Percentiles rank a stretch among this genome's conserved stretches.
These are phyloP conservation scores for Suillus cothurnatus DNA, from an alignment of 768 basidiomycete species.

Conservation along the genomic window DNA sequence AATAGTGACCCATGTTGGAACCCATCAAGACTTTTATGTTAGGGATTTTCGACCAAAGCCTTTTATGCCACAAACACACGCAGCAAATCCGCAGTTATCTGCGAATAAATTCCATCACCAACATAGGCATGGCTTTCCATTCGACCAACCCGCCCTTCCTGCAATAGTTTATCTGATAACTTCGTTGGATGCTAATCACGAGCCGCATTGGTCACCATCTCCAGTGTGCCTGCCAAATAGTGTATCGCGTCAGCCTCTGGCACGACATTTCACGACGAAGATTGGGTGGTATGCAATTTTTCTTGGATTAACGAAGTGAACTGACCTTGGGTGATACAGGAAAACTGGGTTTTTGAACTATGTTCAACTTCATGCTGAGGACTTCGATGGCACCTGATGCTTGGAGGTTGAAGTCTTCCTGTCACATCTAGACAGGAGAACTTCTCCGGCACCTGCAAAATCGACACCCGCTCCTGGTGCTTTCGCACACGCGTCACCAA, in stretches of 20 bases:
- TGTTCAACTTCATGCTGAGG: conserved; percentile 40
- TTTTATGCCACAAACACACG: conserved; percentile 13
- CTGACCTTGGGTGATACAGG: conserved; percentile 17
- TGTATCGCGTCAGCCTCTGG: conserved; percentile 21
- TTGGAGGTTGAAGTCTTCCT: not conserved
- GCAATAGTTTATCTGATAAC: conserved; percentile 47
- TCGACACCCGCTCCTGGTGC: not conserved
- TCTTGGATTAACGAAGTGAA: not conserved
- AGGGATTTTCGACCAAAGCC: conserved; percentile 34
- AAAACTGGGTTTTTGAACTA: conserved; percentile 40
- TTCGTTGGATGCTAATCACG: conserved; percentile 31
- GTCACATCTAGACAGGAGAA: too few relatives aligned
- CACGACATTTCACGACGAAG: conserved; percentile 30
- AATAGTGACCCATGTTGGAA: conserved; percentile 44
- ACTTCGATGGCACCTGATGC: conserved; percentile 26
- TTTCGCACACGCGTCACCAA: not conserved
- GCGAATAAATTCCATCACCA: conserved; percentile 16
- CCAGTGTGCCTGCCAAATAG: conserved; percentile 29
- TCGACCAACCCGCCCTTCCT: conserved; percentile 33
- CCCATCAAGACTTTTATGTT: conserved; percentile 43
- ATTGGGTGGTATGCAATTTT: conserved; percentile 30
- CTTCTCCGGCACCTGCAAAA: not conserved
- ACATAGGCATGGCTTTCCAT: conserved; percentile 18
- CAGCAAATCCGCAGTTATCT: conserved; percentile 9
- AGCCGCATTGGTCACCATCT: conserved; percentile 43